Percentiles rank a stretch among this genome's conserved stretches.
phyloP scores from a whole-genome alignment of 768 basidiomycete species.

The Lactarius psammicola region DNA sequence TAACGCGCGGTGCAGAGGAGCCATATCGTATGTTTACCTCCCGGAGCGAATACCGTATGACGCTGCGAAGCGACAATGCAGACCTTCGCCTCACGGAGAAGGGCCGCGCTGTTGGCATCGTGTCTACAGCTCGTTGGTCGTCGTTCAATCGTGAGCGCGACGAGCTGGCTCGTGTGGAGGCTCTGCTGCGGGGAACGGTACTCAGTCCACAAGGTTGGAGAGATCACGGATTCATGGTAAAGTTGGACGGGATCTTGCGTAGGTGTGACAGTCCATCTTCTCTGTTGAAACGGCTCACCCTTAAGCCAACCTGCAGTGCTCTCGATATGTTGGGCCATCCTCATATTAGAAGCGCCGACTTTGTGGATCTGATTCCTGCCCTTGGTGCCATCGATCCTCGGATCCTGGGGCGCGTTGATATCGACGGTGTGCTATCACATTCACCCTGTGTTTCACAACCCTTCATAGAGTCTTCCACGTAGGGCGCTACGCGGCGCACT shows the following conservation, averaged over 20 bases:
- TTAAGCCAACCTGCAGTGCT: constrained; percentile 47
- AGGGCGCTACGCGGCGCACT: constrained; percentile 64
- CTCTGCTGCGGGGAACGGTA: constrained; percentile 36
- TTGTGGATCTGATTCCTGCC: constrained; percentile 48
- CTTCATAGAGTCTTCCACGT: constrained; percentile 9
- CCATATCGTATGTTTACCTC: constrained; percentile 96
- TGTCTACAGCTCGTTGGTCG: constrained; percentile 46
- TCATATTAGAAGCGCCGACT: constrained; percentile 43
- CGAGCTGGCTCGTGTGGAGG: constrained; percentile 38
- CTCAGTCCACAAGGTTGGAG: constrained; percentile 52
- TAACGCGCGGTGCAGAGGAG: constrained; percentile 85
- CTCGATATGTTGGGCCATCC: constrained; percentile 70
- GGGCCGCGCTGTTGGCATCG: constrained; percentile 50
- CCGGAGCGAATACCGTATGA: constrained; percentile 87
- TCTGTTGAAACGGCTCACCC: not conserved
- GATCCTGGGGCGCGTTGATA: constrained; percentile 59
- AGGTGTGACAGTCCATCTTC: constrained; percentile 37
- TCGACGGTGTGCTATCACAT: constrained; percentile 56
- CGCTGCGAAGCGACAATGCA: constrained; percentile 85
- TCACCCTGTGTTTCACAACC: not conserved
- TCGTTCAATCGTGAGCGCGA: constrained; percentile 37
- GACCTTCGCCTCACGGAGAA: constrained; percentile 78
- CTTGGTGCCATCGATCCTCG: constrained; percentile 50
- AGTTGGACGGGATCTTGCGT: constrained; percentile 44
- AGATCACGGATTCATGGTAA: constrained; percentile 41